Evolutionary conservation across 2,329 filamentous ascomycete genomes (phyloP), one percentile per base, ranked within the genome.

Genomic region (Stagonosporopsis tanaceti): DNA sequence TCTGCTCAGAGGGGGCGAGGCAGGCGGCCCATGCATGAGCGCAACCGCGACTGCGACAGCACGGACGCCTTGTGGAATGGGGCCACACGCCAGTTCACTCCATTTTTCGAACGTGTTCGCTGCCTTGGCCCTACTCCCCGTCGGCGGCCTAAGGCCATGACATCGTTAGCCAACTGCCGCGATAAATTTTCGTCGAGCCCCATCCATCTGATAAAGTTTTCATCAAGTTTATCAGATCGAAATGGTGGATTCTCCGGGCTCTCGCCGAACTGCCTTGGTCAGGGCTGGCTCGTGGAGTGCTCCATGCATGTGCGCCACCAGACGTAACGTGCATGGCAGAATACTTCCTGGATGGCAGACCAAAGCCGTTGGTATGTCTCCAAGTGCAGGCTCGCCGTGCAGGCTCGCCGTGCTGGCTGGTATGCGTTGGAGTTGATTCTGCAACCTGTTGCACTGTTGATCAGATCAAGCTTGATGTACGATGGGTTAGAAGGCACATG

Each of bases 51-150:
- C n/a, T 20, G 46, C n/a, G 6, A 12, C 25, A 20, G 28, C 42
- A 32, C 17, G 22, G n/a, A 17, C 20, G 22, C n/a, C 3, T 20
- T 24, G 17, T 9, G n/a, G 9, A 9, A 24, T 55, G 61, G 54
- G 58, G 61, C 60, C 56, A 35, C 57, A 69, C 59, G 62, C 51
- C 59, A 44, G 28, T 50, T 50, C 38, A 44, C 52, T 46, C 42
- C 35, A 41, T 37, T 41, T 50, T 52, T 46, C 24, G 20, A 51
- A 34, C n/a, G 32, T 39, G 25, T 47, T 50, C 41, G 39, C 48
- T 51, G 51, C 25, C 52, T 57, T 46, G 50, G 47, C 47, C 40
- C 20, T 47, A 20, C 35, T 37, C 22, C 32, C 32, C 55, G 51
- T 39, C 37, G 42, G 47, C 30, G 24, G 32, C 47, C 38, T 42